Conservation (phyloP, 2,329 filamentous ascomycete genomes). For the Aspergillus neotritici region DNA sequence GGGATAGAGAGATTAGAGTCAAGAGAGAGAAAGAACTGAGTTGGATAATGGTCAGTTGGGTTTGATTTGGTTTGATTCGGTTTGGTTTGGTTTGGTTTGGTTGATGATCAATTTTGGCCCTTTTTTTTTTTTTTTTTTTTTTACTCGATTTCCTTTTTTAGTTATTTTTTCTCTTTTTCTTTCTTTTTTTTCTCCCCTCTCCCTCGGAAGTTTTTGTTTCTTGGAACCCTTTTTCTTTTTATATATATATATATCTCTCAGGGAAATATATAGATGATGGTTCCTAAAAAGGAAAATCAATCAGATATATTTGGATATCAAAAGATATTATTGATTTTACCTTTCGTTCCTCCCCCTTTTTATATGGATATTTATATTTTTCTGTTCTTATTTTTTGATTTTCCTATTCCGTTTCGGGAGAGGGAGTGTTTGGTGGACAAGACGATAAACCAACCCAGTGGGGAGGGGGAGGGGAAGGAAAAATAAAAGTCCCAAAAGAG, state of each 20-base stretch:
- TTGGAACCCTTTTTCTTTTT: slow-evolving; percentile 12
- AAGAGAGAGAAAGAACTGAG: slow-evolving; percentile 8
- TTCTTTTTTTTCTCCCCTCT: slow-evolving; percentile 15
- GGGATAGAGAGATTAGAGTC: slow-evolving; percentile 7
- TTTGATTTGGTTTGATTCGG: no score
- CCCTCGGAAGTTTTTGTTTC: slow-evolving; percentile 20
- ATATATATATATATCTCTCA: slow-evolving; percentile 5
- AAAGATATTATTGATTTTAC: slow-evolving; percentile 3
- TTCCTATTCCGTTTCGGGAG: slow-evolving; percentile 9
- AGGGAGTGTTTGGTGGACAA: slow-evolving; percentile 9
- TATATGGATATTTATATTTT: no score
- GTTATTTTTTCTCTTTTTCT: slow-evolving; percentile 9
- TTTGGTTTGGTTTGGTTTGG: no score
- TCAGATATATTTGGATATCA: background rate
- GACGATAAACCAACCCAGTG: slow-evolving; percentile 14
- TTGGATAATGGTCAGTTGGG: slow-evolving; percentile 5
- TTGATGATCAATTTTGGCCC: slow-evolving; percentile 10
- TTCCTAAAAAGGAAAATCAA: slow-evolving; percentile 1
- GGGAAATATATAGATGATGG: slow-evolving; percentile 1
- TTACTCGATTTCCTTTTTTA: slow-evolving; percentile 2
- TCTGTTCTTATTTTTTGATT: slow-evolving; percentile 10
- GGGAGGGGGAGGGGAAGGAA: slow-evolving; percentile 7
- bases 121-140: slow-evolving; percentile 6
- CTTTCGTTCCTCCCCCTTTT: background rate
- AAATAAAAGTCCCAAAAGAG: slow-evolving; percentile 9